Evolutionary conservation across 495 filamentous ascomycete genomes (phyloP).

Genomic region (Aeminium ludgeri): DNA sequence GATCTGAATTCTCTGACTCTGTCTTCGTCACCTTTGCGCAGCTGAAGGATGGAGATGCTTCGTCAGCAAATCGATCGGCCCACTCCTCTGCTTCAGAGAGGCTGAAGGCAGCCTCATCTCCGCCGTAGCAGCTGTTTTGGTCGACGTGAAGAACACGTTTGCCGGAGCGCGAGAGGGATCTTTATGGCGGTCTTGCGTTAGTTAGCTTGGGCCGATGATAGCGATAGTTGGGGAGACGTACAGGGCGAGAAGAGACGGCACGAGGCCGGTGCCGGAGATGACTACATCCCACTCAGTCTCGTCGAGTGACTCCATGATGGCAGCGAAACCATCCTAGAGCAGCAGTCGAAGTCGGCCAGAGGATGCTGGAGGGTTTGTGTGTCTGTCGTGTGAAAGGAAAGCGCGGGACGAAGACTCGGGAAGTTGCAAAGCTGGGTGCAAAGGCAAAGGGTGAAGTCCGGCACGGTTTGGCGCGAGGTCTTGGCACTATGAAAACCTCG

Average conservation of each 20-base stretch:
- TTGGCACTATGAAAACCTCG: neutral
- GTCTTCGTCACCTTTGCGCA: slow-evolving; percentile 25
- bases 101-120: slow-evolving; percentile 69
- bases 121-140: slow-evolving; percentile 73
- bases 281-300: slow-evolving; percentile 81
- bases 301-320: slow-evolving; percentile 59
- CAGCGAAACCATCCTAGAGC: slow-evolving; percentile 15
- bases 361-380: no score
- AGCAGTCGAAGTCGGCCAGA: slow-evolving; percentile 6
- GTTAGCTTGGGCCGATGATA: slow-evolving; percentile 34
- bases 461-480: neutral
- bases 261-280: slow-evolving; percentile 75
- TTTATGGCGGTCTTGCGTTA: slow-evolving; percentile 45
- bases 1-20: slow-evolving; percentile 4
- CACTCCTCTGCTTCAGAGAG: slow-evolving; percentile 67
- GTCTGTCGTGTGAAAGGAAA: neutral
- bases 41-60: slow-evolving; percentile 7
- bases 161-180: slow-evolving; percentile 77
- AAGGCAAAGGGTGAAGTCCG: no score
- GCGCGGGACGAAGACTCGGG: neutral
- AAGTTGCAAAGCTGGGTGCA: no score
- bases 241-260: slow-evolving; percentile 85
- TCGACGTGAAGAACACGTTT: slow-evolving; percentile 90
- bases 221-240: slow-evolving; percentile 33
- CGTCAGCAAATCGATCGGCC: slow-evolving; percentile 26